phyloP scores from a whole-genome alignment of 192 early-diverging fungal genomes.

The Linnemannia zychae region DNA sequence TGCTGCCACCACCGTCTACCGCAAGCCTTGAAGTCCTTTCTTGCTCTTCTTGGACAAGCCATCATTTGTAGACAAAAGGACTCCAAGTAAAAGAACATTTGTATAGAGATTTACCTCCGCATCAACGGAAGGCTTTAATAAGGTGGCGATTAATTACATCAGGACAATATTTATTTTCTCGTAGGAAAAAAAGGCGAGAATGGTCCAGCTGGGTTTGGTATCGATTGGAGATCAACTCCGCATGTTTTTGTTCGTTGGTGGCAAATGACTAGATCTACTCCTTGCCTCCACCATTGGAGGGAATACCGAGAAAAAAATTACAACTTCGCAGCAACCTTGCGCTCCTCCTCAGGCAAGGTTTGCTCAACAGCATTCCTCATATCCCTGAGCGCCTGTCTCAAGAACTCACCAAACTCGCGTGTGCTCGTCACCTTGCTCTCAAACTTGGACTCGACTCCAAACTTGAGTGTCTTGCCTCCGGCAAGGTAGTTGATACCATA shows the following conservation, averaged over 20 bases:
- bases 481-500: slow-evolving; percentile 93
- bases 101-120: background rate
- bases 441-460: slow-evolving; percentile 85
- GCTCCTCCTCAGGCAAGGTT: slow-evolving; percentile 46
- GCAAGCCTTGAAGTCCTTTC: slow-evolving; percentile 45
- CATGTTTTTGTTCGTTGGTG: background rate
- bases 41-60: too few relatives aligned
- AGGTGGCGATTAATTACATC: too few relatives aligned
- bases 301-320: slow-evolving; percentile 25
- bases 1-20: slow-evolving; percentile 47
- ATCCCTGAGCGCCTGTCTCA: slow-evolving; percentile 41
- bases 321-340: slow-evolving; percentile 36
- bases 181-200: background rate
- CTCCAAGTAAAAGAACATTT: background rate
- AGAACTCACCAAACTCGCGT: slow-evolving; percentile 33
- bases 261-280: background rate
- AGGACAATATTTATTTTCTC: background rate
- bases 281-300: too few relatives aligned
- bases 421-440: slow-evolving; percentile 33
- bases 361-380: slow-evolving; percentile 43
- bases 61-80: background rate
- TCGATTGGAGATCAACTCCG: background rate
- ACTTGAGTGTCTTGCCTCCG: slow-evolving; percentile 73
- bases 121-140: too few relatives aligned
- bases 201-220: background rate